Percentiles rank a stretch among this genome's conserved stretches.
Conservation (phyloP, 78 protist genomes). For the Cyanophora paradoxa region DNA sequence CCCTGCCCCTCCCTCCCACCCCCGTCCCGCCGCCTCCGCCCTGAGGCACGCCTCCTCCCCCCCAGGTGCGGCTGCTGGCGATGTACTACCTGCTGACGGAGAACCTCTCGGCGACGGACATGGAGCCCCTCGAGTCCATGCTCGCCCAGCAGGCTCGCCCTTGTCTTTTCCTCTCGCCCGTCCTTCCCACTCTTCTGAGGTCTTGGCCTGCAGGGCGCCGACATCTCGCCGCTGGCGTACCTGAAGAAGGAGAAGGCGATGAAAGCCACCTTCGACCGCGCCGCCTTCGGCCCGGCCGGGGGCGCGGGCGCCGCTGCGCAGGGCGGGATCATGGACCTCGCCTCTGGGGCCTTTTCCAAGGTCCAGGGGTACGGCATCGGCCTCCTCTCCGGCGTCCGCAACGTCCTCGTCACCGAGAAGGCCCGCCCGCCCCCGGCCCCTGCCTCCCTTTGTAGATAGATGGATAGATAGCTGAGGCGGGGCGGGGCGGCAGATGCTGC, state of each 20-base stretch:
- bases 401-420: not conserved
- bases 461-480: not conserved
- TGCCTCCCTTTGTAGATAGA: not conserved
- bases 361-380: too few relatives aligned
- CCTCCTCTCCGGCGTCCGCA: too few relatives aligned
- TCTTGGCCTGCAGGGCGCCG: not conserved
- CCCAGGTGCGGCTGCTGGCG: constrained; percentile 61
- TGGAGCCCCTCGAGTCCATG: not conserved
- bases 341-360: too few relatives aligned
- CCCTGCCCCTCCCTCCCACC: too few relatives aligned
- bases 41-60: too few relatives aligned
- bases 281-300: not conserved
- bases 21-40: too few relatives aligned
- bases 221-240: not conserved
- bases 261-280: not conserved
- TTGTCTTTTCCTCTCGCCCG: too few relatives aligned
- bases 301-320: not conserved
- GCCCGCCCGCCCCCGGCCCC: not conserved
- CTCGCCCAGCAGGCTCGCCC: not conserved
- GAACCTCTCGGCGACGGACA: constrained; percentile 15
- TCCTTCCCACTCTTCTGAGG: too few relatives aligned
- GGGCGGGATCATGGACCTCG: not conserved
- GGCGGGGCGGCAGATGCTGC: not conserved
- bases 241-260: too few relatives aligned
- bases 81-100: constrained; percentile 43